These are phyloP conservation scores for Phlebiopsis flavidoalba DNA, from an alignment of 768 basidiomycete genomes.

Conservation along the genomic window DNA sequence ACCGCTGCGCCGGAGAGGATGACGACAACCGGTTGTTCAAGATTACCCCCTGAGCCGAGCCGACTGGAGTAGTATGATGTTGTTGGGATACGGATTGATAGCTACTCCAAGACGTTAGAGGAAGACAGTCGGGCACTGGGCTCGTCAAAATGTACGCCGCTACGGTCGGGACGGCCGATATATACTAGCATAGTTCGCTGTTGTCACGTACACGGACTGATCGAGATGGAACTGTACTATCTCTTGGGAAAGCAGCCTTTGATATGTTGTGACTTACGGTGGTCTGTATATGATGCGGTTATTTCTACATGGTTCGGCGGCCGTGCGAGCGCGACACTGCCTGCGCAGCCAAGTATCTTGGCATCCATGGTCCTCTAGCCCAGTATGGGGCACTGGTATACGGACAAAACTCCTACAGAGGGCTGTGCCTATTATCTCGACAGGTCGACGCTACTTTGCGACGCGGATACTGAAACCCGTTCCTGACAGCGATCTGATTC, in stretches of 20 bases:
- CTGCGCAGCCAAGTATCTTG: not conserved
- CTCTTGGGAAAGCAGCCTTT: too few relatives aligned
- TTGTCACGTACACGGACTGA: not conserved
- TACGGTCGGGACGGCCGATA: conserved; percentile 29
- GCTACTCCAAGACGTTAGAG: conserved; percentile 72
- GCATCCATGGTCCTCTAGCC: not conserved
- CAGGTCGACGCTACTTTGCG: not conserved
- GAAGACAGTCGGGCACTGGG: conserved; percentile 48
- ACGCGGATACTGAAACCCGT: not conserved
- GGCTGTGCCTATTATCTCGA: not conserved
- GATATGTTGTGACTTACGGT: too few relatives aligned
- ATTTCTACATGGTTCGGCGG: not conserved
- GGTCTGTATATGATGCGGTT: too few relatives aligned
- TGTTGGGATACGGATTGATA: conserved; percentile 88
- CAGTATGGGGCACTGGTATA: not conserved
- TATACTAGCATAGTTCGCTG: not conserved
- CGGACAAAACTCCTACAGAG: not conserved
- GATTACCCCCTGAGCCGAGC: conserved; percentile 83
- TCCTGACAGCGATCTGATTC: not conserved
- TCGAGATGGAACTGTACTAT: not conserved
- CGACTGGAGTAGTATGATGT: conserved; percentile 80
- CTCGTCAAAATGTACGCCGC: conserved; percentile 87
- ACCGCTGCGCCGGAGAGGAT: conserved; percentile 88
- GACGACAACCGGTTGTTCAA: conserved; percentile 81
- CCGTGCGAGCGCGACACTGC: not conserved